Evolutionary conservation across 23 red algal genomes (phyloP).

Genomic region (Cyanidiococcus yangmingshanensis): DNA sequence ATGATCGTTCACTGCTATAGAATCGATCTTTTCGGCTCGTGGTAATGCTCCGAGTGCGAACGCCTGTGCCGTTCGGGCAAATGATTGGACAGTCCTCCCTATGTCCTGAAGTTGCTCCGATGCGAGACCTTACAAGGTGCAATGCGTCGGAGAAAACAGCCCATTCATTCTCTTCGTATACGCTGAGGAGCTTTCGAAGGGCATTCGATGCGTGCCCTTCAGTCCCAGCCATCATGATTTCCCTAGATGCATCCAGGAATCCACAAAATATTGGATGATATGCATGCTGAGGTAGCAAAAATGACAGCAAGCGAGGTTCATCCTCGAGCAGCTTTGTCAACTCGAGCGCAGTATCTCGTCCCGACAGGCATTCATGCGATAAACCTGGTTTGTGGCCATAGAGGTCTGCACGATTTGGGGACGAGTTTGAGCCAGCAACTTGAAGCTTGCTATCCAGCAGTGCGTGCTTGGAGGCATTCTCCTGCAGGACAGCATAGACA

Average conservation of each 20-base stretch:
- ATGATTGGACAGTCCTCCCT: too few species aligned
- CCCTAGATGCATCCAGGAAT: not conserved
- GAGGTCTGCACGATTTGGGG: not conserved
- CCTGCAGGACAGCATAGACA: not conserved
- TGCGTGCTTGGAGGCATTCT: not conserved
- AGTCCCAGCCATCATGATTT: not conserved
- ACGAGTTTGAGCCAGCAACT: not conserved
- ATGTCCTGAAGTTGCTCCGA: too few species aligned
- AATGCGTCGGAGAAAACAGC: not conserved
- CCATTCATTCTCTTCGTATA: not conserved
- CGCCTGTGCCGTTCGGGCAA: not conserved
- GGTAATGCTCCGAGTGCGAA: not conserved
- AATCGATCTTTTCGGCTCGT: not conserved
- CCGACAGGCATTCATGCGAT: not conserved
- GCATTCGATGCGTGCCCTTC: not conserved
- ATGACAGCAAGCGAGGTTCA: not conserved
- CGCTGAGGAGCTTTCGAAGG: not conserved
- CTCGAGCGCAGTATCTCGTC: not conserved
- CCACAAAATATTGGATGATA: not conserved
- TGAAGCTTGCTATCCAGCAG: not conserved
- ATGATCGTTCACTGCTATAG: not conserved
- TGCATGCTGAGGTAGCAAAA: not conserved
- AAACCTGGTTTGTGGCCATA: not conserved
- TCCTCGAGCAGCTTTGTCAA: not conserved
- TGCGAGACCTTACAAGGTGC: too few species aligned